Base-by-base conservation (phyloP, 371 early-diverging fungal genomes). In the Syncephalastrum monosporum region DNA sequence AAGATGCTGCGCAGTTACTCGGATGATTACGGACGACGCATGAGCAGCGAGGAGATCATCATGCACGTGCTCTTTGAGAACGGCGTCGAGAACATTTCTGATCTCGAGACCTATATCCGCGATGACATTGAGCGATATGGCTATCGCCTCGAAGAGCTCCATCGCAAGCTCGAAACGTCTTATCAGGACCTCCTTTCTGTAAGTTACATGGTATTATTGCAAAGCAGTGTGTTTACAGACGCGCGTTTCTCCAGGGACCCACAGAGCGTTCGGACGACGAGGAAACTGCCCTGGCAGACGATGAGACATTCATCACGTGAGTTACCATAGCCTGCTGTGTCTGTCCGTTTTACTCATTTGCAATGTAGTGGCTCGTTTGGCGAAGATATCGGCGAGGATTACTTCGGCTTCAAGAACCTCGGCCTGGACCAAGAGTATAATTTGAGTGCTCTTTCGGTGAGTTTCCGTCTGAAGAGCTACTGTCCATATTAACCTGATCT, bases 31-130 rank as follows among this genome's bases (percentile, higher is more conserved):
- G 77, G 82, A 5, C 72, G 79, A 44, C 69, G 75, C 25, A 90
- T 94, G 90, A 80, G 86, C 29, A 63, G 78, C 0, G 94, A 93
- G 87, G 91, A 93, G 68, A 92, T 95, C 47, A 57, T 97, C n/a
- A 66, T 82, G 17, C 92, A 92, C 61, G 74, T 91, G 10, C 73
- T 97, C 19, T 85, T 88, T 53, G 92, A 90, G 51, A 93, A 93
- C 67, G 94, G 95, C 2, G 69, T 92, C 3, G 67, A 76, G 47
- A 68, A 81, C 43, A 65, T 89, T 7, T 72, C 69, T 24, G 86
- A 89, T 27, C 72, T 97, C 6, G 89, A 89, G 47, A 69, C 74
- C 17, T 95, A 93, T 59, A 78, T 91, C 24, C 85, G 84, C 6
- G 85, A 90, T 59, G 93, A 92, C 56, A 72, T 94, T 13, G 83